Percentiles rank a stretch among this genome's conserved stretches.
Evolutionary conservation across 768 basidiomycete genomes (phyloP).

Genomic region (Krasilnikovozyma curviuscula): DNA sequence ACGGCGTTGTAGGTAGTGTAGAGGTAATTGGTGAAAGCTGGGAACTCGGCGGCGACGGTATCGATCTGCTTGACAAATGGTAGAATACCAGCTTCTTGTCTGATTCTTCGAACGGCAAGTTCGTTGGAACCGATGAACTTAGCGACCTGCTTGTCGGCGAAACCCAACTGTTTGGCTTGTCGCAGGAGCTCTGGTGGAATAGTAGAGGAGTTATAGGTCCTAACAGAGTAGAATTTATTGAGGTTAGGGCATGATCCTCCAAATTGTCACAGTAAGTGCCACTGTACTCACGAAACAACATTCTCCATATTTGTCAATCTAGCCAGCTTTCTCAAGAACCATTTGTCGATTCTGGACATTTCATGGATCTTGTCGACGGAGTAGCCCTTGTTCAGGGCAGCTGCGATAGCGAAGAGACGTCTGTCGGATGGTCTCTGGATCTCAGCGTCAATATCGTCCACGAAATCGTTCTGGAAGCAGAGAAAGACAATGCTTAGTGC

Average conservation of each 20-base stretch:
- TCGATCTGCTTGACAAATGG: conserved; percentile 98
- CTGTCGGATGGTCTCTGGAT: conserved; percentile 87
- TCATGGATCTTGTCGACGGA: conserved; percentile 90
- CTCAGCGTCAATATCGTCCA: conserved; percentile 82
- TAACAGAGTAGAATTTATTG: conserved; percentile 29
- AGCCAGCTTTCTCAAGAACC: conserved; percentile 83
- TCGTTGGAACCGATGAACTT: conserved; percentile 68
- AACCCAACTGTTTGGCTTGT: conserved; percentile 81
- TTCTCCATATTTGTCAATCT: conserved; percentile 68
- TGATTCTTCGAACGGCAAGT: conserved; percentile 72
- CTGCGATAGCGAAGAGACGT: conserved; percentile 87
- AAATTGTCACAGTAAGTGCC: background rate
- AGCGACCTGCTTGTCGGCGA: conserved; percentile 84
- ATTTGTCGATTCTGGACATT: conserved; percentile 96
- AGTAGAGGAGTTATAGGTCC: conserved; percentile 43
- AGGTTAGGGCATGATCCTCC: background rate
- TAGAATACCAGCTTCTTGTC: conserved; percentile 59
- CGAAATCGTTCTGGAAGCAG: conserved; percentile 49
- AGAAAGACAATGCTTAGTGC: background rate
- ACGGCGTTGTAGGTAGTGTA: conserved; percentile 96
- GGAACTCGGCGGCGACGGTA: conserved; percentile 96
- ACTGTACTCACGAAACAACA: conserved; percentile 42
- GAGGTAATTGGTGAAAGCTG: conserved; percentile 94
- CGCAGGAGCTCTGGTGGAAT: conserved; percentile 46
- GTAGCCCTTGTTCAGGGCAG: conserved; percentile 80